Evolutionary conservation across 2,329 filamentous ascomycete species (phyloP), one percentile per base, ranked within the genome.

Genomic region (Fusarium decemcellulare): DNA sequence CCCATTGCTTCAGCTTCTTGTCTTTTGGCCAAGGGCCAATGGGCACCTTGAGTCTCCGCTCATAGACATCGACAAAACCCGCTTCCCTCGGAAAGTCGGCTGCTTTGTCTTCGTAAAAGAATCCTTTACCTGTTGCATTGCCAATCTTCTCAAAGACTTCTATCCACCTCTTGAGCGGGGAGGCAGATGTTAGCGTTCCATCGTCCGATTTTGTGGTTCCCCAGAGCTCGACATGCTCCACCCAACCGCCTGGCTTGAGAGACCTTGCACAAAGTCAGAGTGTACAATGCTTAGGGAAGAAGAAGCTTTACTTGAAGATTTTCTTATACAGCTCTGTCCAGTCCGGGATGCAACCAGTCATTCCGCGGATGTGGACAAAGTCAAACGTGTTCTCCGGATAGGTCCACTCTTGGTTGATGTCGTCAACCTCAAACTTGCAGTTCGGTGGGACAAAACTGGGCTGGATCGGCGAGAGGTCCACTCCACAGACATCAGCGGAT

Each of bases 341-440:
- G 63, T 88, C 86, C 1, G 81, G 76, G 51, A 90, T 82, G 57
- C 83, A 83, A 32, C 88, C 88, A 1, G 83, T 78, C 72, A 90
- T 79, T 66, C 85, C 80, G 39, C 86, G 84, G 4, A 85, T 83
- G 74, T 90, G 89, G 54, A 92, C 84, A 68, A 84, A 87, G 77
- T 91, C 88, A 72, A 89, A 89, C 10, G 54, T 42, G 55, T 84
- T 70, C 1, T 80, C 73, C 2, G 83, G 80, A 34, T 79, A 88
- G 76, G 79, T 86, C 81, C 81, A 84, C 8, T 81, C 76, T 27
- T 76, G 81, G 72, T 88, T 87, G 44, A 87, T 85, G 72, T 92
- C 88, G 75, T 91, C 89, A 43, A 91, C 84, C 63, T 90, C 83
- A 64, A 91, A 92, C 67, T 86, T 84, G 63, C 90, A 87, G 72